A percentile compares a stretch with the other conserved stretches of the same genome.
These are phyloP conservation scores for Oryza australiensis DNA, from an alignment of 176 grass and related monocot species.

Conservation along the genomic window DNA sequence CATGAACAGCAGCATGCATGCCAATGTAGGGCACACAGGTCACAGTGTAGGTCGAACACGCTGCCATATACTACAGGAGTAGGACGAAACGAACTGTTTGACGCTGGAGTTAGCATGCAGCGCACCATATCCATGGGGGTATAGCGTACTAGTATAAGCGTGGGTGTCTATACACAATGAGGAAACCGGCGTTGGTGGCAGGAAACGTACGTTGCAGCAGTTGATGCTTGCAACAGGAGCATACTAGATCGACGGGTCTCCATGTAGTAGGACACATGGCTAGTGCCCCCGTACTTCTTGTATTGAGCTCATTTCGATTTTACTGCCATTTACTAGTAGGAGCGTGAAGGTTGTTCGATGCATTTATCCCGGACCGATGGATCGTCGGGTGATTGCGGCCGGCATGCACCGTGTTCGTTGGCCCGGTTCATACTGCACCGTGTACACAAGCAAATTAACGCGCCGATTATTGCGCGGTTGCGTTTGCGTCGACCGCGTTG, in stretches of 20 bases:
- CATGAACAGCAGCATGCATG: neutral
- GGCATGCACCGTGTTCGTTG: too few relatives aligned
- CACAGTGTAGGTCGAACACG: too few relatives aligned
- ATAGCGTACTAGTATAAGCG: neutral
- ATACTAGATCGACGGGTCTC: neutral
- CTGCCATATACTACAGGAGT: too few relatives aligned
- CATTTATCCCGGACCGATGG: too few relatives aligned
- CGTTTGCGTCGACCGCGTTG: too few relatives aligned
- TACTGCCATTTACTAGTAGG: neutral
- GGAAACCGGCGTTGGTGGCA: neutral
- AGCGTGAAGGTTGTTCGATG: neutral
- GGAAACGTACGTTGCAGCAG: neutral
- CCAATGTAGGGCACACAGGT: neutral
- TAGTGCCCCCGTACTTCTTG: neutral
- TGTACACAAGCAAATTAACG: too few relatives aligned
- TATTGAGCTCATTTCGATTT: neutral
- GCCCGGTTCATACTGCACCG: too few relatives aligned
- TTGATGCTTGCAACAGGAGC: neutral
- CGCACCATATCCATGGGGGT: too few relatives aligned
- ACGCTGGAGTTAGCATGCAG: neutral
- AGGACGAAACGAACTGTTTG: neutral
- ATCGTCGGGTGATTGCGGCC: too few relatives aligned
- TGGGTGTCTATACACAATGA: neutral
- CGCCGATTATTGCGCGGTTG: too few relatives aligned
- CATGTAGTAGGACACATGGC: neutral